Percentiles rank a stretch among this genome's conserved stretches.
Conservation (phyloP, 306 rosid species). For the Heteromeles arbutifolia region DNA sequence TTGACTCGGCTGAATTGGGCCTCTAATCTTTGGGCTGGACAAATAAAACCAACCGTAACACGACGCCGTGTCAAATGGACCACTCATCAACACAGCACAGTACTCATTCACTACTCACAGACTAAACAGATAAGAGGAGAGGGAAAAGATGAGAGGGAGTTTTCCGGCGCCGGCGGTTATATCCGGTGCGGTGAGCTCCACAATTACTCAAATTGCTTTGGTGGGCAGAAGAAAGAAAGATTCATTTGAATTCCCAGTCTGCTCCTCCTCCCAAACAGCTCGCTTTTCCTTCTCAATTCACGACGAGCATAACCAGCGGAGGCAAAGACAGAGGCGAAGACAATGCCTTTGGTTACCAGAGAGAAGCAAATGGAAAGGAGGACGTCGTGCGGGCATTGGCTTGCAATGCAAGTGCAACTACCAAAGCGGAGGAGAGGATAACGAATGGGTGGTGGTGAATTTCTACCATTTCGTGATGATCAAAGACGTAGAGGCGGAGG, state of each 20-base stretch:
- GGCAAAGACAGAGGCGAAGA: not conserved
- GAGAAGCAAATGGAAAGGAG: not conserved
- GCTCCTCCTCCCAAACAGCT: not conserved
- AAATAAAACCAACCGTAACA: not conserved
- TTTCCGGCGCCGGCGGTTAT: constrained; percentile 4
- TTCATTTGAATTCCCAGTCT: not conserved
- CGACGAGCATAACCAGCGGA: not conserved
- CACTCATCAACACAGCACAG: no score
- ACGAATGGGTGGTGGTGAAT: constrained; percentile 62
- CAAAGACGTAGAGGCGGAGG: constrained; percentile 50
- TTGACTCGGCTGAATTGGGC: not conserved
- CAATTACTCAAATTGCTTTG: not conserved
- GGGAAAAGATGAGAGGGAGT: constrained; percentile 9
- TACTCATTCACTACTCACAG: no score
- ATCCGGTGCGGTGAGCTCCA: not conserved
- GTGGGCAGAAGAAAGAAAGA: not conserved
- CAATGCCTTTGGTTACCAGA: not conserved
- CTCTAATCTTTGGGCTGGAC: not conserved
- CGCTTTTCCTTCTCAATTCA: not conserved
- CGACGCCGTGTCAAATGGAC: not conserved
- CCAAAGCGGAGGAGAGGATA: constrained; percentile 5
- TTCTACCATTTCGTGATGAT: constrained; percentile 69
- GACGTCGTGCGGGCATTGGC: not conserved
- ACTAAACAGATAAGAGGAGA: not conserved
- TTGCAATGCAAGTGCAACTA: not conserved